phyloP scores from a whole-genome alignment of 2,329 filamentous ascomycete species.

The Monilinia fructicola region DNA sequence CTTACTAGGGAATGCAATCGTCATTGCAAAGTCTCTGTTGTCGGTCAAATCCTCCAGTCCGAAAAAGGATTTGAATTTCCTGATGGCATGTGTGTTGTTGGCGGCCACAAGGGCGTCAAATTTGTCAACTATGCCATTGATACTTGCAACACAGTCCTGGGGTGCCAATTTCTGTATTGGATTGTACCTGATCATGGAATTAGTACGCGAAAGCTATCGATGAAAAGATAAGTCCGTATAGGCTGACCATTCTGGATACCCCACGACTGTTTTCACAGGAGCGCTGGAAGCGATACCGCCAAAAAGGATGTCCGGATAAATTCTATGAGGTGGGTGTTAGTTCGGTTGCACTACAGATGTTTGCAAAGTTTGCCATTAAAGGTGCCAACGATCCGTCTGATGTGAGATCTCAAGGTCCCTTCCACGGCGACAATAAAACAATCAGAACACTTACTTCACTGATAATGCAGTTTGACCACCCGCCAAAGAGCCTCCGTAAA shows the following conservation, averaged over 20 bases:
- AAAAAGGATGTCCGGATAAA: constrained; percentile 47
- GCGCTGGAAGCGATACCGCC: constrained; percentile 52
- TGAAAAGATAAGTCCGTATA: background rate
- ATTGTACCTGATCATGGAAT: constrained; percentile 38
- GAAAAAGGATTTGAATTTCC: constrained; percentile 49
- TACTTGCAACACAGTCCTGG: constrained; percentile 50
- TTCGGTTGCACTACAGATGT: background rate
- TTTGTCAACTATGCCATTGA: constrained; percentile 51
- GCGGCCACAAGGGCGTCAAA: constrained; percentile 48
- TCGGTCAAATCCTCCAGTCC: constrained; percentile 48
- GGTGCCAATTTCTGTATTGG: constrained; percentile 52
- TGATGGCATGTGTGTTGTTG: constrained; percentile 46
- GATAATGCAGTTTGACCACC: constrained; percentile 47
- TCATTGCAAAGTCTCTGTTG: constrained; percentile 49
- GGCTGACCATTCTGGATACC: constrained; percentile 49
- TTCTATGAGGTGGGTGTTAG: constrained; percentile 22
- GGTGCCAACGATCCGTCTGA: background rate
- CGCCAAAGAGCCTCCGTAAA: constrained; percentile 47
- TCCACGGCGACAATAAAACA: no score
- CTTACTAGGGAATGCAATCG: constrained; percentile 47
- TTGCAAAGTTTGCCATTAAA: background rate
- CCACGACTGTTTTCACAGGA: constrained; percentile 44
- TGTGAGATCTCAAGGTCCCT: background rate
- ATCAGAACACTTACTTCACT: constrained; percentile 40
- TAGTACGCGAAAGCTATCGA: background rate